Percentiles rank a stretch among this genome's conserved stretches.
Conservation (phyloP, 2,329 filamentous ascomycete genomes). For the Podosphaera aphanis region DNA sequence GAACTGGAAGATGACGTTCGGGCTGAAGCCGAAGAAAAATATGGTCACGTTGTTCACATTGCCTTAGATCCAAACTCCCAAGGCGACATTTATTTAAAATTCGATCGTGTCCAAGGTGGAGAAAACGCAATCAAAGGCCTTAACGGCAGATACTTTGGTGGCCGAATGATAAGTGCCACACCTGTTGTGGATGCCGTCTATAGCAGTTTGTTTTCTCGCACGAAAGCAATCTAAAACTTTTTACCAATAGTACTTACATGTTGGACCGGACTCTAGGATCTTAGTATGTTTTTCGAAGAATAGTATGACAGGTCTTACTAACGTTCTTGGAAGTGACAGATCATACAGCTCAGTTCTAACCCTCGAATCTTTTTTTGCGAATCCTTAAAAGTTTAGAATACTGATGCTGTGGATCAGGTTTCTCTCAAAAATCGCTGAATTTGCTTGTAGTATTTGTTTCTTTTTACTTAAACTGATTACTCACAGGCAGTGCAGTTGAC, state of each 20-base stretch:
- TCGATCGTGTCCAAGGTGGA: slow-evolving; percentile 81
- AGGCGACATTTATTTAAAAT: slow-evolving; percentile 96
- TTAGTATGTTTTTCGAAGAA: slow-evolving; percentile 7
- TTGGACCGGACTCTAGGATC: slow-evolving; percentile 10
- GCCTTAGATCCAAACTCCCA: slow-evolving; percentile 77
- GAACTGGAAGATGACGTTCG: slow-evolving; percentile 87
- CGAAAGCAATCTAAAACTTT: slow-evolving; percentile 47
- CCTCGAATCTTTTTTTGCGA: neutral
- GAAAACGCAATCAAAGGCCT: slow-evolving; percentile 96
- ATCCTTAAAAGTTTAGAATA: neutral
- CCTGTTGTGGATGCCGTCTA: slow-evolving; percentile 97
- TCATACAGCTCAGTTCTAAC: neutral
- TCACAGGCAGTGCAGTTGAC: slow-evolving; percentile 10
- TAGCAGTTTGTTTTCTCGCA: slow-evolving; percentile 82
- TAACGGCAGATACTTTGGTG: slow-evolving; percentile 89
- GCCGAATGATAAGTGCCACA: slow-evolving; percentile 74
- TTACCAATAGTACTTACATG: slow-evolving; percentile 9
- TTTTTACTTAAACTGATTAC: slow-evolving; percentile 10
- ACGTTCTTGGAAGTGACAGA: neutral
- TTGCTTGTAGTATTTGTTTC: neutral
- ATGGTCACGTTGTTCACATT: slow-evolving; percentile 95
- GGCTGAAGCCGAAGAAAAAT: slow-evolving; percentile 79
- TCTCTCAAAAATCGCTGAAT: slow-evolving; percentile 5
- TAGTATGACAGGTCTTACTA: neutral
- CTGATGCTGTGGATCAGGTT: neutral